phyloP scores from a whole-genome alignment of 805 yeast species.

The Candida chauliodis region DNA sequence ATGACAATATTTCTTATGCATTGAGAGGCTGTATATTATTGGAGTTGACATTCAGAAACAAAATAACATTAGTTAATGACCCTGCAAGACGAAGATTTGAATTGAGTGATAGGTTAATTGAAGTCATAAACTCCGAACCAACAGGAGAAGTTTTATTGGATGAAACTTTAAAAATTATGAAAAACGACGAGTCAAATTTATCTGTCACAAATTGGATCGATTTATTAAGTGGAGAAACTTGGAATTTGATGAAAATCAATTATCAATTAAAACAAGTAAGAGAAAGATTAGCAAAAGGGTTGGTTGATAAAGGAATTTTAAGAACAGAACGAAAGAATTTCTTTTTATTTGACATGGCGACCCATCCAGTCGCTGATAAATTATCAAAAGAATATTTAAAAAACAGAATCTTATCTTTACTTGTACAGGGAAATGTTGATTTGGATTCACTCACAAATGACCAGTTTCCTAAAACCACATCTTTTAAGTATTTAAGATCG shows the following conservation, averaged over 20 bases:
- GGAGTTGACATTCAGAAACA: slow-evolving; percentile 89
- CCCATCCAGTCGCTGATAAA: slow-evolving; percentile 91
- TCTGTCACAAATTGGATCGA: slow-evolving; percentile 92
- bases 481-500: slow-evolving; percentile 71
- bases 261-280: slow-evolving; percentile 97
- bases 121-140: slow-evolving; percentile 77
- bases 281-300: slow-evolving; percentile 92
- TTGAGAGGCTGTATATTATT: slow-evolving; percentile 89
- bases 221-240: slow-evolving; percentile 89
- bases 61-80: slow-evolving; percentile 85
- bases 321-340: slow-evolving; percentile 95
- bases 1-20: slow-evolving; percentile 94
- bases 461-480: slow-evolving; percentile 66
- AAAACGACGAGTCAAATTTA: slow-evolving; percentile 71
- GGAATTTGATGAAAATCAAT: slow-evolving; percentile 92
- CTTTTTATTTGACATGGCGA: slow-evolving; percentile 95
- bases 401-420: slow-evolving; percentile 63
- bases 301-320: slow-evolving; percentile 94
- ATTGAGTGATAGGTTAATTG: slow-evolving; percentile 79
- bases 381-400: slow-evolving; percentile 78
- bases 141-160: slow-evolving; percentile 96
- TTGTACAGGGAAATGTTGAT: slow-evolving; percentile 68
- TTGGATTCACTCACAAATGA: slow-evolving; percentile 38
- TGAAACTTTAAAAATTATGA: slow-evolving; percentile 89
- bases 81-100: slow-evolving; percentile 89